phyloP scores from a whole-genome alignment of 768 basidiomycete species.

The Pleurotus citrinopileatus region DNA sequence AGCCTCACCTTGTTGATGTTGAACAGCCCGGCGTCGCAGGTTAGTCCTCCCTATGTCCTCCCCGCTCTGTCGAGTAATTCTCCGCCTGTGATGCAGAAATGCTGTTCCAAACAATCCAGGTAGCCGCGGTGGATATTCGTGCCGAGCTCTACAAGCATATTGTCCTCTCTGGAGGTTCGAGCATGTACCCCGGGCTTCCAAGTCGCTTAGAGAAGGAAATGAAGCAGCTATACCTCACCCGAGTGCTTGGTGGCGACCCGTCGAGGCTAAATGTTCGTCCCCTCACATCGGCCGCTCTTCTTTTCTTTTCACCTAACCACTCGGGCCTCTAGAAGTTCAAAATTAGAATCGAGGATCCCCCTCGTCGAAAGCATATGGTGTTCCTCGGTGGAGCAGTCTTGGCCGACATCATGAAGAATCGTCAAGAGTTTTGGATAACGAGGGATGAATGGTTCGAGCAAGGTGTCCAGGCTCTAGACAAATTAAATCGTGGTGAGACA shows the following conservation, averaged over 20 bases:
- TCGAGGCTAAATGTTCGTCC: conserved; percentile 77
- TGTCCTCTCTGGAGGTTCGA: conserved; percentile 95
- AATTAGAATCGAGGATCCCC: conserved; percentile 97
- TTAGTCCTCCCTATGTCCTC: conserved; percentile 26
- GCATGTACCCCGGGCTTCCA: conserved; percentile 98
- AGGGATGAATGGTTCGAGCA: conserved; percentile 95
- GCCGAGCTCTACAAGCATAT: conserved; percentile 96
- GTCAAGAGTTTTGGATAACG: conserved; percentile 94
- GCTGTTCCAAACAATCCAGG: conserved; percentile 94
- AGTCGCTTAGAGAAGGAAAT: conserved; percentile 98
- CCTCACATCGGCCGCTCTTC: neutral
- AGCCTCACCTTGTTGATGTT: conserved; percentile 94
- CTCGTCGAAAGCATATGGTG: conserved; percentile 98
- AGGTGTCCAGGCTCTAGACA: conserved; percentile 78
- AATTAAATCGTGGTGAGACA: conserved; percentile 69
- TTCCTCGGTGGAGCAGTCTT: conserved; percentile 99
- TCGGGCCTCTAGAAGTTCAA: conserved; percentile 91
- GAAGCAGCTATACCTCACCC: conserved; percentile 96
- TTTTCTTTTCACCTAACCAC: neutral
- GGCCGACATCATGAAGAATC: conserved; percentile 96
- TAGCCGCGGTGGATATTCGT: conserved; percentile 86
- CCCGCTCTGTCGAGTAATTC: neutral
- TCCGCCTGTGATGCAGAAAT: conserved; percentile 55
- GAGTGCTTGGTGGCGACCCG: conserved; percentile 83
- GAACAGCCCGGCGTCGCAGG: conserved; percentile 97